Conservation (phyloP, 306 rosid genomes). For the Lagenaria siceraria region DNA sequence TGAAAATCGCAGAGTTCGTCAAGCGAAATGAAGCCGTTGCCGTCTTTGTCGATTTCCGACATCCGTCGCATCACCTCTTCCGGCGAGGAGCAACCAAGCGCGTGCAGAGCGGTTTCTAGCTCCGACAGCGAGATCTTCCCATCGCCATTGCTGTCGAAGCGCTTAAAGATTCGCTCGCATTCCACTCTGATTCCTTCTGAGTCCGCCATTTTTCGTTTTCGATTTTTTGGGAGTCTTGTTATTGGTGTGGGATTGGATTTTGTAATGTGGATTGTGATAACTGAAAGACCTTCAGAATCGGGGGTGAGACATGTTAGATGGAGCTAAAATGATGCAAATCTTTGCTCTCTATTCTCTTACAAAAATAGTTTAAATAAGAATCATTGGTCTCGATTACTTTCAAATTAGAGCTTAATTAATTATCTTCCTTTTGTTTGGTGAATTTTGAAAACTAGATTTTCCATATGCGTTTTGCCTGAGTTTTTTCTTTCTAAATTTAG, state of each 20-base stretch:
- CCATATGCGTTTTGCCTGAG: too few relatives aligned
- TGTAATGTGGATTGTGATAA: not conserved
- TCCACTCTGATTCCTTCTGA: slow-evolving; percentile 9
- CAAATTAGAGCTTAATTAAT: too few relatives aligned
- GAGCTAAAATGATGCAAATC: not conserved
- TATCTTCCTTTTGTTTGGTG: too few relatives aligned
- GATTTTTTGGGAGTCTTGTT: too few relatives aligned
- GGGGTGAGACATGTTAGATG: not conserved
- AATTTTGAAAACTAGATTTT: too few relatives aligned
- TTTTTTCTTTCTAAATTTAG: too few relatives aligned
- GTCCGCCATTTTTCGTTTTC: slow-evolving; percentile 10
- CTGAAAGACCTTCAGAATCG: not conserved
- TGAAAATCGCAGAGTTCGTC: slow-evolving; percentile 40
- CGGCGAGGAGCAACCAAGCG: slow-evolving; percentile 33
- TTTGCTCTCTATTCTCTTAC: not conserved
- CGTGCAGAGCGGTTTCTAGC: slow-evolving; percentile 40
- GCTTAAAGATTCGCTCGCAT: slow-evolving; percentile 52
- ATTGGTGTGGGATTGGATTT: not conserved
- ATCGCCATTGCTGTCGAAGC: slow-evolving; percentile 54
- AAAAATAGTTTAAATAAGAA: not conserved
- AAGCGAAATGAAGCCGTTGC: slow-evolving; percentile 47
- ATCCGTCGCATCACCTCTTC: slow-evolving; percentile 41
- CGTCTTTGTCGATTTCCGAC: slow-evolving; percentile 51
- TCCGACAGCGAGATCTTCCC: slow-evolving; percentile 43
- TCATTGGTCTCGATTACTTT: too few relatives aligned